Conservation (phyloP, 2,329 filamentous ascomycete genomes). For the Gaeumannomyces sp. region DNA sequence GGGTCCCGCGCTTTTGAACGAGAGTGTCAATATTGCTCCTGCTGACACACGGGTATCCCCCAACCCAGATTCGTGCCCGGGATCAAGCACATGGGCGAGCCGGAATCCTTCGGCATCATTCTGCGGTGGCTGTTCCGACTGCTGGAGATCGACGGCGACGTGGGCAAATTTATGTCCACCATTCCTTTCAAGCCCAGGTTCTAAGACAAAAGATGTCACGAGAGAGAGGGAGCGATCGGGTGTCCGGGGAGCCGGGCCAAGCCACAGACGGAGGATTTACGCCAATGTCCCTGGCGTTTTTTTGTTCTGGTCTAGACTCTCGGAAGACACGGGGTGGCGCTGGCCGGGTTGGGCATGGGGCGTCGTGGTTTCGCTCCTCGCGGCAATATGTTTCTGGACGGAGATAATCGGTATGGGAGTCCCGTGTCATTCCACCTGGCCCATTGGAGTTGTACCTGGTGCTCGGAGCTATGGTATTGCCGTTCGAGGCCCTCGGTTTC, state of each 20-base stretch:
- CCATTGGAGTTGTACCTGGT: not conserved
- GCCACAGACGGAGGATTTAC: not conserved
- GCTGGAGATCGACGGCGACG: slow-evolving; percentile 23
- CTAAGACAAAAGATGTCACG: not conserved
- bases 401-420: not conserved
- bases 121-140: slow-evolving; percentile 26
- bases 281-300: not conserved
- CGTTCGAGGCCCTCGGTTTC: not conserved
- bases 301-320: too few species aligned
- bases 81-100: slow-evolving; percentile 30
- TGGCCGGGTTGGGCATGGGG: too few species aligned
- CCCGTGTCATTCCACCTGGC: too few species aligned
- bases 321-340: too few species aligned
- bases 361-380: too few species aligned
- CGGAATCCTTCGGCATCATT: slow-evolving; percentile 25
- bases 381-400: too few species aligned
- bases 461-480: not conserved
- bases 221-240: too few species aligned
- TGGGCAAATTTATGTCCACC: not conserved
- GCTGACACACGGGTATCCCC: not conserved
- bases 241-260: not conserved
- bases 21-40: not conserved
- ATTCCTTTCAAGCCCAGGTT: slow-evolving; percentile 2
- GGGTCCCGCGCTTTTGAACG: not conserved
- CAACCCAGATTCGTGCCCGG: slow-evolving; percentile 23